A percentile compares a stretch with the other conserved stretches of the same genome.
Evolutionary conservation across 2,329 filamentous ascomycete genomes (phyloP).

Genomic region (Trichoderma koningii): DNA sequence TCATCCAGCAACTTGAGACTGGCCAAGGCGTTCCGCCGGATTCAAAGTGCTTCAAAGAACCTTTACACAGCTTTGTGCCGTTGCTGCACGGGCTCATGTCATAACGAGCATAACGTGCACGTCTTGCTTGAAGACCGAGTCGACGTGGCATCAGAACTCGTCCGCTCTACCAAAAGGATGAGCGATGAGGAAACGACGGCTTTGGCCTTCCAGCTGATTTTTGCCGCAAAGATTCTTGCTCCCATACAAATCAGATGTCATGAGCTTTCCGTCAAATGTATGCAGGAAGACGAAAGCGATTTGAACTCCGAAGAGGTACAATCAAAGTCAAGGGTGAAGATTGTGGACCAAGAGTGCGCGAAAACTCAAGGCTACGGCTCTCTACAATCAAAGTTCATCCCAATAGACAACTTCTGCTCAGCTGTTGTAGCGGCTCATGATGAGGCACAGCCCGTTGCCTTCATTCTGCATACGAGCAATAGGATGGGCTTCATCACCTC

Average conservation of each 20-base stretch:
- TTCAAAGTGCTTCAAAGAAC: constrained; percentile 13
- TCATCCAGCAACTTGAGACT: not conserved
- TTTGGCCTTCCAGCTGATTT: constrained; percentile 13
- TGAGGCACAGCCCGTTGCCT: not conserved
- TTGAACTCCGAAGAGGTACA: not conserved
- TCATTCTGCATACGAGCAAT: constrained; percentile 1
- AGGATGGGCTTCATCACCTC: constrained; percentile 1
- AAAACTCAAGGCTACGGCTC: not conserved
- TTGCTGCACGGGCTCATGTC: constrained; percentile 1
- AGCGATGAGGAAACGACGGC: not conserved
- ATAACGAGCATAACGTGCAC: constrained; percentile 19
- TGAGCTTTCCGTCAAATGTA: constrained; percentile 15
- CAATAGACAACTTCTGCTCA: constrained; percentile 9
- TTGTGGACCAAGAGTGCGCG: not conserved
- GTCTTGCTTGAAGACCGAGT: constrained; percentile 22
- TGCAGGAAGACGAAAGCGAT: not conserved
- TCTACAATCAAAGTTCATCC: not conserved
- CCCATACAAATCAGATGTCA: constrained; percentile 5
- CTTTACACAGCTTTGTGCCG: constrained; percentile 15
- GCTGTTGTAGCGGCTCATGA: constrained; percentile 4
- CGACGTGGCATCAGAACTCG: constrained; percentile 3
- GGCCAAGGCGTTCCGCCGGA: constrained; percentile 10
- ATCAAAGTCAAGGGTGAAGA: not conserved
- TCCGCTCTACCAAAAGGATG: not conserved
- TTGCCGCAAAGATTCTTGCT: not conserved